phyloP scores from a whole-genome alignment of 306 rosid genomes.

The Parietaria judaica region DNA sequence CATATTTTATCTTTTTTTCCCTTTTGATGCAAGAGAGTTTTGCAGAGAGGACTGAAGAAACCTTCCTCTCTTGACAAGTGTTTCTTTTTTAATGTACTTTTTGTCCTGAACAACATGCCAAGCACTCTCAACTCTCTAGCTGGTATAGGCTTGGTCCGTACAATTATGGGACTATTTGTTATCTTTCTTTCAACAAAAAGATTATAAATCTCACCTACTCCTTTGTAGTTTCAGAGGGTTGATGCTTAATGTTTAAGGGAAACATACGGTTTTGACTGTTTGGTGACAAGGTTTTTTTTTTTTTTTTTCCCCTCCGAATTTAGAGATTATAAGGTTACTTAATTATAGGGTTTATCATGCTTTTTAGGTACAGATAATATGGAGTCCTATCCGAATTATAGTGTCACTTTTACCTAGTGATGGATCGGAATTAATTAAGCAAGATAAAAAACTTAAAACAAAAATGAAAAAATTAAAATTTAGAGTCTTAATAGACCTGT shows the following conservation, averaged over 20 bases:
- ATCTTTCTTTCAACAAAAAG: constrained; percentile 18
- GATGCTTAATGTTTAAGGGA: neutral
- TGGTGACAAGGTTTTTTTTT: neutral
- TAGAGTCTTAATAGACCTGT: no score
- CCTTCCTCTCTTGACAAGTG: constrained; percentile 24
- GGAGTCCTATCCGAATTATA: no score
- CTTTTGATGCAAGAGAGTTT: constrained; percentile 9
- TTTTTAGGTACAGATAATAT: no score
- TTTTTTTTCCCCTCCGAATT: no score
- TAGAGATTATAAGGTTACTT: no score
- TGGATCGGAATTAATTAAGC: no score
- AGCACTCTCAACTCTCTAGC: constrained; percentile 32
- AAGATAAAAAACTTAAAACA: no score
- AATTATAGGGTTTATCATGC: neutral
- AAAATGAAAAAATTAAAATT: no score
- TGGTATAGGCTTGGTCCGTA: constrained; percentile 35
- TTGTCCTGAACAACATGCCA: constrained; percentile 60
- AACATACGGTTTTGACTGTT: neutral
- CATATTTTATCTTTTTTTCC: constrained; percentile 17
- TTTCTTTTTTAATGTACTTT: constrained; percentile 27
- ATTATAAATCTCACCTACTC: constrained; percentile 20
- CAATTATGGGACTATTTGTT: constrained; percentile 32
- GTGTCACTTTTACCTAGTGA: no score
- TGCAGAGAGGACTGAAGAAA: constrained; percentile 17
- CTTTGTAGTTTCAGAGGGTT: neutral